These are phyloP conservation scores for Amanita inopinata DNA, from an alignment of 768 basidiomycete species.

Conservation along the genomic window DNA sequence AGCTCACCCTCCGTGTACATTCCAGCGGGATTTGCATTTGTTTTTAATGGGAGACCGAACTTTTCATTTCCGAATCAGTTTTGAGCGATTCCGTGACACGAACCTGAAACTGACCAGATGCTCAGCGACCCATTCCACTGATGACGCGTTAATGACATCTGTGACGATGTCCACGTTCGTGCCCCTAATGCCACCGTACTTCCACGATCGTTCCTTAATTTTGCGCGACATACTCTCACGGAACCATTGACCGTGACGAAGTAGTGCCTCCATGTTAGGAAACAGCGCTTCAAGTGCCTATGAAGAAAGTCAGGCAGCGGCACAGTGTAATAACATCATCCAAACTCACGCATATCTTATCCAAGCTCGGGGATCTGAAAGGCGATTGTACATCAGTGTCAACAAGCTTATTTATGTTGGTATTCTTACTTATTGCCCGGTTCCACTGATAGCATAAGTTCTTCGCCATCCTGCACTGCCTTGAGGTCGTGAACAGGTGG, in stretches of 20 bases:
- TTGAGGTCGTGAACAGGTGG: slow-evolving; percentile 22
- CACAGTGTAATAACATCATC: slow-evolving; percentile 12
- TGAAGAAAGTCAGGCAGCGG: background rate
- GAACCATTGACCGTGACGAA: slow-evolving; percentile 22
- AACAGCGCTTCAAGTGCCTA: slow-evolving; percentile 25
- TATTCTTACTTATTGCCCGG: slow-evolving; percentile 22
- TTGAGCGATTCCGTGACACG: background rate
- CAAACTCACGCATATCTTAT: slow-evolving; percentile 24
- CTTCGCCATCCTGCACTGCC: slow-evolving; percentile 24
- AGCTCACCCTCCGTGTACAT: slow-evolving; percentile 37
- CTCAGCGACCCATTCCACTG: slow-evolving; percentile 19
- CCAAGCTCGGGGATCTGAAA: background rate
- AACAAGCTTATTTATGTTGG: too few species aligned
- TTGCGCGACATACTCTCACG: slow-evolving; percentile 18
- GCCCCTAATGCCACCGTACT: slow-evolving; percentile 23
- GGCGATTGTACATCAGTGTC: background rate
- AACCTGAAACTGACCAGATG: slow-evolving; percentile 7
- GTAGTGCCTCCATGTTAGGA: slow-evolving; percentile 22
- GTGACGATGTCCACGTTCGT: slow-evolving; percentile 36
- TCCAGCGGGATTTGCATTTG: slow-evolving; percentile 31
- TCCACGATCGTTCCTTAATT: slow-evolving; percentile 25
- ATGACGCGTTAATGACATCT: slow-evolving; percentile 36
- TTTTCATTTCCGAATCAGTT: slow-evolving; percentile 11
- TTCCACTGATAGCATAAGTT: slow-evolving; percentile 31
- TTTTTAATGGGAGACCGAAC: slow-evolving; percentile 39